Base-by-base conservation (phyloP, 1,284 basidiomycete genomes). In the Ceratobasidium sp. region DNA sequence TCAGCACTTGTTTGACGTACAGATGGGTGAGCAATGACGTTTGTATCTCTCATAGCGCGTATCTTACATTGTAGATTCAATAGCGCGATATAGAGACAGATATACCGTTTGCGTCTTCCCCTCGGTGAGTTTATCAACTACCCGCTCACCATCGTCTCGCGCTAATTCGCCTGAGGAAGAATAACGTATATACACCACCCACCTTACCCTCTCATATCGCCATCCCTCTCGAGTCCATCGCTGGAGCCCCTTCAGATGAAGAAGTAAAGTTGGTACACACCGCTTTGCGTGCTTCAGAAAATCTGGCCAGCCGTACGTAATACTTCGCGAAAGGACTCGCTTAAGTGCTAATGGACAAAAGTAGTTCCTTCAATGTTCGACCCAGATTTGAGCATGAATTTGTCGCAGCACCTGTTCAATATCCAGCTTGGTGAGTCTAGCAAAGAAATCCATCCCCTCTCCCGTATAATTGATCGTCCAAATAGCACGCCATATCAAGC, bases 21-120 rank as follows among this genome's bases (percentile, higher is more conserved):
- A n/a, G n/a, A 72, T 72, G 69, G 69, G 69, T 72, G 29, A 62
- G 69, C 59, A n/a, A 41, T 8, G 1, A 2, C 27, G n/a, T n/a
- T n/a, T n/a, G n/a, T n/a, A n/a, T n/a, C n/a, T n/a, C n/a, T n/a
- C n/a, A n/a, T n/a, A n/a, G n/a, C n/a, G n/a, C n/a, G n/a, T n/a
- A n/a, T n/a, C n/a, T 50, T 27, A 60, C 44, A 33, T 41, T 19
- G 2, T 60, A 3, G 2, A 33, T 67, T 5, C 51, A 0, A 22
- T 22, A 72, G 69, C 69, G 3, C 56, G 47, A 15, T 48, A 72
- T 53, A 44, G 69, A 2, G 27, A 50, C 11, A 45, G n/a, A 41
- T 51, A 72, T 51, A 45, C 69, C 9, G 15, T 9, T 50, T 24
- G 2, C 15, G 9, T 51, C 9, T 72, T 51, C 47, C 69, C 57